These are phyloP conservation scores for Clarkia xantiana DNA, from an alignment of 345 rosid species.

Conservation along the genomic window DNA sequence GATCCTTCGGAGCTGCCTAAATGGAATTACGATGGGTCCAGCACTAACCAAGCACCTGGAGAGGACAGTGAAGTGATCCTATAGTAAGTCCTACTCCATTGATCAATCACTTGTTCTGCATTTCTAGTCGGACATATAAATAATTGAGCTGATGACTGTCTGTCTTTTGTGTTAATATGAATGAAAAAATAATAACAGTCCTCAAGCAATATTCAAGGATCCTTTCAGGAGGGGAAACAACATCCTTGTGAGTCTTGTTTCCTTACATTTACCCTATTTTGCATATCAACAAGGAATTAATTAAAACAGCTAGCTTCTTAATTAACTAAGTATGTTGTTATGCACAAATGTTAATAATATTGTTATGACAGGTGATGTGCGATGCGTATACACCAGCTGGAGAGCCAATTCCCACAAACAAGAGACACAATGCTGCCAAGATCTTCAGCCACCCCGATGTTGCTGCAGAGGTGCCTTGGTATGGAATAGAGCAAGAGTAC, in stretches of 20 bases:
- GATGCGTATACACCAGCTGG: constrained; percentile 61
- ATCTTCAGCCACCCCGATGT: constrained; percentile 49
- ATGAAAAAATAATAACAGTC: constrained; percentile 17
- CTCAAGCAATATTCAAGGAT: constrained; percentile 62
- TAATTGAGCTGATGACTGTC: not conserved
- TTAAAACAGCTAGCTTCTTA: not conserved
- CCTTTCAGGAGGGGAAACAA: constrained; percentile 67
- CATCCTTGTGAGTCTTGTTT: constrained; percentile 33
- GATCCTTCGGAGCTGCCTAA: constrained; percentile 56
- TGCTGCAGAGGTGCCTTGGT: constrained; percentile 58
- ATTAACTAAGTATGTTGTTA: not conserved
- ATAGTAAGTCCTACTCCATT: constrained; percentile 23
- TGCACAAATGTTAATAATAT: not conserved
- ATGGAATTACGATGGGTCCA: constrained; percentile 81
- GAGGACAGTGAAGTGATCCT: constrained; percentile 73
- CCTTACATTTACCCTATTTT: not conserved
- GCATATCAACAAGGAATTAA: not conserved
- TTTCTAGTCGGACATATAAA: no score
- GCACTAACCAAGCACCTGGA: constrained; percentile 66
- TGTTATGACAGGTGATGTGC: constrained; percentile 55
- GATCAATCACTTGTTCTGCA: not conserved
- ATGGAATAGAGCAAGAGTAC: constrained; percentile 73
- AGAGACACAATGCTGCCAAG: constrained; percentile 44
- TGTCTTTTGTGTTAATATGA: not conserved
- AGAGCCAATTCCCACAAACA: constrained; percentile 55